These are phyloP conservation scores for Colletotrichum spinosum DNA, from an alignment of 2,329 filamentous ascomycete species.

Conservation along the genomic window DNA sequence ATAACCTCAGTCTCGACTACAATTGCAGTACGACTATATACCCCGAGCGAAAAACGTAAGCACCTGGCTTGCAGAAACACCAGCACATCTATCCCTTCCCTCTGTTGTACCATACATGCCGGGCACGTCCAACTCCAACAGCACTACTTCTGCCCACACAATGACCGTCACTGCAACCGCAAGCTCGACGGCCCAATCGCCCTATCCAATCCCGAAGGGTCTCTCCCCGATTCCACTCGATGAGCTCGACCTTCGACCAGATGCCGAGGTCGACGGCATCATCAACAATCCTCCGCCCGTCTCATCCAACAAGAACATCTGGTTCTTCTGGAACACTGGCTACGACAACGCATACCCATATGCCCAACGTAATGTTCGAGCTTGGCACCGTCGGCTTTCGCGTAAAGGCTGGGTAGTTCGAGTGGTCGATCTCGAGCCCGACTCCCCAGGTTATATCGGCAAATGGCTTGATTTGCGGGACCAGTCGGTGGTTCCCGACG, in stretches of 20 bases:
- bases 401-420: constrained; percentile 51
- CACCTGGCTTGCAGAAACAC: too few relatives aligned
- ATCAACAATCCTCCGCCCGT: constrained; percentile 45
- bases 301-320: constrained; percentile 56
- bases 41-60: too few relatives aligned
- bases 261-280: constrained; percentile 44
- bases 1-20: too few relatives aligned
- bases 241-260: constrained; percentile 44
- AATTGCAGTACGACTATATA: too few relatives aligned
- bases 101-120: too few relatives aligned
- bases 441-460: constrained; percentile 6
- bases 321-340: constrained; percentile 58
- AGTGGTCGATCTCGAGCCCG: constrained; percentile 47
- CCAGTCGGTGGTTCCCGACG: not conserved
- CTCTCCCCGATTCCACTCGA: constrained; percentile 5
- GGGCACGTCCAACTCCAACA: too few relatives aligned
- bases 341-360: constrained; percentile 50
- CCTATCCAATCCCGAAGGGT: constrained; percentile 1
- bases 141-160: too few relatives aligned
- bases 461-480: constrained; percentile 13
- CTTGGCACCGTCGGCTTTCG: constrained; percentile 54
- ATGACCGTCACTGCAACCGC: too few relatives aligned
- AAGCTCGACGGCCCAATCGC: not conserved
- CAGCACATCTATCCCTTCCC: too few relatives aligned
- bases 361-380: constrained; percentile 52